Conservation (phyloP, 1,284 basidiomycete genomes). For the Chalciporus sp. region DNA sequence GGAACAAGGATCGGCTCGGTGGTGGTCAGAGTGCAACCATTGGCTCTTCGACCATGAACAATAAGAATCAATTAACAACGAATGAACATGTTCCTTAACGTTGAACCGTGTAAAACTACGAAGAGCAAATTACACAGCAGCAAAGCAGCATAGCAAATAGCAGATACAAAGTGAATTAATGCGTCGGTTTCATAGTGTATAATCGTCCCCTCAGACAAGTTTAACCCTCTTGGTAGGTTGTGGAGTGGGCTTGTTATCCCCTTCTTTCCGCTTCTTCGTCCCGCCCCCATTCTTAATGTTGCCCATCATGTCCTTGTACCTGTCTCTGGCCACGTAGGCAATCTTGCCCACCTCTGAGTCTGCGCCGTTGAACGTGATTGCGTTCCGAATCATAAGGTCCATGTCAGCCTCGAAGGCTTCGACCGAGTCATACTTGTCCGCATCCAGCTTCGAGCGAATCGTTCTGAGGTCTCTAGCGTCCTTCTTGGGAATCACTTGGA, state of each 20-base stretch:
- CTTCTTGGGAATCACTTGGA: conserved; percentile 78
- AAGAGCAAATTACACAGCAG: conserved; percentile 34
- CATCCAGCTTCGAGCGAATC: conserved; percentile 82
- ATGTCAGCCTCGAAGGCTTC: conserved; percentile 83
- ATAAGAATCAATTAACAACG: background rate
- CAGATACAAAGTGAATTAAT: conserved; percentile 34
- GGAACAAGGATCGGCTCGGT: background rate
- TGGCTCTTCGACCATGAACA: too few species aligned
- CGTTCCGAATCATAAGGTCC: conserved; percentile 84
- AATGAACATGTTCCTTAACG: background rate
- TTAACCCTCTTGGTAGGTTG: conserved; percentile 72
- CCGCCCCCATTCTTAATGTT: conserved; percentile 46
- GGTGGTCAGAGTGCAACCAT: background rate
- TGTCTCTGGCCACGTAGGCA: conserved; percentile 51
- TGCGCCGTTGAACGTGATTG: conserved; percentile 82
- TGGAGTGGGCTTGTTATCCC: conserved; percentile 54
- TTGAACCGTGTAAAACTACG: background rate
- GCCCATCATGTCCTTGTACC: conserved; percentile 54
- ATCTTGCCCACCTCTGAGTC: conserved; percentile 76
- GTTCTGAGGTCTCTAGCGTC: conserved; percentile 87
- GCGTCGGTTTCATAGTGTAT: conserved; percentile 23
- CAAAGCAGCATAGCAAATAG: conserved; percentile 30
- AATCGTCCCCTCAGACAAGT: conserved; percentile 40
- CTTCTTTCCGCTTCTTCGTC: conserved; percentile 68
- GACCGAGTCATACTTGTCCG: conserved; percentile 78